phyloP scores from a whole-genome alignment of 805 yeast genomes.

The Kluyveromyces starmeri region DNA sequence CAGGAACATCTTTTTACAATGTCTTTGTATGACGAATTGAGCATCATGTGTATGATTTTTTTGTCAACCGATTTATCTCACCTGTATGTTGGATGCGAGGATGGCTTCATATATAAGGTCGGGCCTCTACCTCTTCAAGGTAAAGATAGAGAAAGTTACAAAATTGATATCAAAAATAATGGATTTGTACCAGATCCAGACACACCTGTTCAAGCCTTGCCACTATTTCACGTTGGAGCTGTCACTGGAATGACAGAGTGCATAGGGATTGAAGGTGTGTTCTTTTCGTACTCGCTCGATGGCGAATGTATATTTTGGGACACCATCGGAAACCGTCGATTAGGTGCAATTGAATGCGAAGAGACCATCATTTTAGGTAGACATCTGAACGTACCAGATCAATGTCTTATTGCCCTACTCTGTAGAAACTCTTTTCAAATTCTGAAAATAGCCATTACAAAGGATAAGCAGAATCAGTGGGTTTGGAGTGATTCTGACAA shows the following conservation, averaged over 20 bases:
- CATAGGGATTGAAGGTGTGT: conserved; percentile 9
- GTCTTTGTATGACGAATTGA: conserved; percentile 13
- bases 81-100: conserved; percentile 20
- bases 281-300: conserved; percentile 19
- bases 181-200: conserved; percentile 15
- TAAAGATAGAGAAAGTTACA: conserved; percentile 3
- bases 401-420: conserved; percentile 5
- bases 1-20: conserved; percentile 9
- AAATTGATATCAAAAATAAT: conserved; percentile 12
- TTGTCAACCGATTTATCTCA: conserved; percentile 17
- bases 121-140: conserved; percentile 7
- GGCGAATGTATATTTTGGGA: conserved; percentile 24
- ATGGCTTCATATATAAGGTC: conserved; percentile 23
- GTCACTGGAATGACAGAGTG: conserved; percentile 14
- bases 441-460: neutral
- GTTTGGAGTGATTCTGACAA: neutral
- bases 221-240: conserved; percentile 17
- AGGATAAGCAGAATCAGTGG: neutral
- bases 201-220: neutral
- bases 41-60: conserved; percentile 12
- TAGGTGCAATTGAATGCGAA: conserved; percentile 14
- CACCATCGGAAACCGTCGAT: conserved; percentile 7
- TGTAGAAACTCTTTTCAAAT: neutral
- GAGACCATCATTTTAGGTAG: conserved; percentile 13
- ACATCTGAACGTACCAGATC: conserved; percentile 13